A percentile compares a stretch with the other conserved stretches of the same genome.
Conservation (phyloP, 148 eudicot genomes). For the Vaccinium myrtillus region DNA sequence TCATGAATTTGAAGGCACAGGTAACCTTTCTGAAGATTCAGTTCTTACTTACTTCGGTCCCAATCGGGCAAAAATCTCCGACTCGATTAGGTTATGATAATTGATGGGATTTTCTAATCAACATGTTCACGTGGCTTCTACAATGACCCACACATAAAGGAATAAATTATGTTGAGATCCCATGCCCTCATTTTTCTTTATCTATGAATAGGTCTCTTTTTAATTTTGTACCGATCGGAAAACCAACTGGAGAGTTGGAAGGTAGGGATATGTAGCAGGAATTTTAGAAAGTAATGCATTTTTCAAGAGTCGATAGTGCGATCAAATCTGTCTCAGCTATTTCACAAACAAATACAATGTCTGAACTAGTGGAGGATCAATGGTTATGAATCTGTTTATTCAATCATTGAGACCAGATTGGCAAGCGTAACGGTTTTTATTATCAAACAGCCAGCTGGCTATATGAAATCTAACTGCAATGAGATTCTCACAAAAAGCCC, state of each 20-base stretch:
- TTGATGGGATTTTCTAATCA: not conserved
- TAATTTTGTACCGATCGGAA: not conserved
- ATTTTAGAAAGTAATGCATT: not conserved
- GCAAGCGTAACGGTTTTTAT: slow-evolving; percentile 3
- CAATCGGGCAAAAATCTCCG: not conserved
- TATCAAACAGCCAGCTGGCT: not conserved
- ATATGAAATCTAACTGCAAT: not conserved
- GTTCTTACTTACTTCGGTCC: not conserved
- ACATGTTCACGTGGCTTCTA: slow-evolving; percentile 9
- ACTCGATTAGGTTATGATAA: not conserved
- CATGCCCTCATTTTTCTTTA: not conserved
- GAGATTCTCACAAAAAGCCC: not conserved
- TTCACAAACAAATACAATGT: not conserved
- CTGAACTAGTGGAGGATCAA: not conserved
- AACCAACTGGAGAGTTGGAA: not conserved
- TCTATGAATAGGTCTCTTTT: not conserved
- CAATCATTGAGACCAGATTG: not conserved
- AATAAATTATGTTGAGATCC: not conserved
- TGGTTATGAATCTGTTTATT: not conserved
- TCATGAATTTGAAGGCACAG: slow-evolving; percentile 60
- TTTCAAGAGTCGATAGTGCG: not conserved
- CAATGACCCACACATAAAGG: not conserved
- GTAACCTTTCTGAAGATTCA: slow-evolving; percentile 31
- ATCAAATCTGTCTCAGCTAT: not conserved
- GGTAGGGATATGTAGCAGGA: not conserved